phyloP scores from a whole-genome alignment of 306 rosid genomes.

The Acacia acuminata region DNA sequence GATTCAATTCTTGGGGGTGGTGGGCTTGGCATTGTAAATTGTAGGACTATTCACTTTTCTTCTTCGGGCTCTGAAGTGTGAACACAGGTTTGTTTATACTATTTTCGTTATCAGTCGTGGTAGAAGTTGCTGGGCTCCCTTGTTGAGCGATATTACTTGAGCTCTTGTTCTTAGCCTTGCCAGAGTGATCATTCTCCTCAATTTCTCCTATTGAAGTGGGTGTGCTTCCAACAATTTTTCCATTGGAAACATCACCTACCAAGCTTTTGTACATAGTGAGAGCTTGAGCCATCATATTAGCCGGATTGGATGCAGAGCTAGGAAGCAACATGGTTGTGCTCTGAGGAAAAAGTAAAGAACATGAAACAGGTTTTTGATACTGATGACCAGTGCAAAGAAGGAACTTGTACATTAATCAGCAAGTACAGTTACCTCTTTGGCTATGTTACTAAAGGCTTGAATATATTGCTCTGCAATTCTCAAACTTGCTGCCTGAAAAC shows the following conservation, averaged over 20 bases:
- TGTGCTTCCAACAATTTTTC: slow-evolving; percentile 30
- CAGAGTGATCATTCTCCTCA: slow-evolving; percentile 37
- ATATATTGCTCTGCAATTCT: slow-evolving; percentile 92
- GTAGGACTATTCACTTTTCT: slow-evolving; percentile 33
- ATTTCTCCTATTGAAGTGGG: slow-evolving; percentile 34
- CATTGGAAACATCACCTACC: slow-evolving; percentile 52
- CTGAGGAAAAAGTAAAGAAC: slow-evolving; percentile 43
- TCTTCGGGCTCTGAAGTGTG: slow-evolving; percentile 66
- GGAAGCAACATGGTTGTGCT: slow-evolving; percentile 97
- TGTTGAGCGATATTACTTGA: slow-evolving; percentile 12
- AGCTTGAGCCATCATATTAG: slow-evolving; percentile 95
- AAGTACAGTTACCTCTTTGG: slow-evolving; percentile 73
- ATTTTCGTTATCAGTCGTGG: slow-evolving; percentile 20
- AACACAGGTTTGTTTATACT: slow-evolving; percentile 42
- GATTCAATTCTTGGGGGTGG: slow-evolving; percentile 17
- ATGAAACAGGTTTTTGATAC: background rate
- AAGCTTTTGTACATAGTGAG: slow-evolving; percentile 84
- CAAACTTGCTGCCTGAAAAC: slow-evolving; percentile 89
- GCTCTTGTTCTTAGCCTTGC: slow-evolving; percentile 33
- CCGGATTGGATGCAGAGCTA: slow-evolving; percentile 80
- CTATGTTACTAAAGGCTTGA: slow-evolving; percentile 82
- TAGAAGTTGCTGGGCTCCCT: slow-evolving; percentile 24
- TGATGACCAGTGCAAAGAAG: slow-evolving; percentile 1
- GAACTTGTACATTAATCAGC: slow-evolving; percentile 12
- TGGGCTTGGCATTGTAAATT: slow-evolving; percentile 3